Conservation (phyloP, 2,329 filamentous ascomycete species). For the Lachnum nothofagi region DNA sequence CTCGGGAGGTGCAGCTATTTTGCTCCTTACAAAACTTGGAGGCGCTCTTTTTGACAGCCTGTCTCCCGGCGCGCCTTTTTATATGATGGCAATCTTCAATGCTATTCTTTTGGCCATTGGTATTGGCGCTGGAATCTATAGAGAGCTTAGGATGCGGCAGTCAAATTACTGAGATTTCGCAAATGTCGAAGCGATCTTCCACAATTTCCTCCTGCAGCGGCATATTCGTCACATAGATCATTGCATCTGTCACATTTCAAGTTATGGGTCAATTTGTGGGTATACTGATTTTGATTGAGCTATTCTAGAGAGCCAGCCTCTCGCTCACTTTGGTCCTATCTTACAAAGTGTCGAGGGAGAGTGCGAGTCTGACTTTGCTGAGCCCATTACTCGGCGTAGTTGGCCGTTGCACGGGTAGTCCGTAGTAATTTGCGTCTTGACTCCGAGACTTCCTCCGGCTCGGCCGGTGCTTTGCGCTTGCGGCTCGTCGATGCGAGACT, state of each 20-base stretch:
- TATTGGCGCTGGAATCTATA: conserved; percentile 27
- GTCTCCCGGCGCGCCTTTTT: conserved; percentile 77
- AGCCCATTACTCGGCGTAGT: background rate
- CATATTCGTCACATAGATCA: too few species aligned
- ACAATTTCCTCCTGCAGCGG: too few species aligned
- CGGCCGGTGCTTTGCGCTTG: background rate
- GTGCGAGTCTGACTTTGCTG: too few species aligned
- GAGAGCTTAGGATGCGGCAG: conserved; percentile 21
- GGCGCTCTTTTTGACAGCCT: conserved; percentile 77
- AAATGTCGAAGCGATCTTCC: too few species aligned
- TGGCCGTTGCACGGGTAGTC: too few species aligned
- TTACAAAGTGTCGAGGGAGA: background rate
- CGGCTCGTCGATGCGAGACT: background rate
- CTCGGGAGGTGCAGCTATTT: conserved; percentile 81
- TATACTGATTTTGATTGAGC: too few species aligned
- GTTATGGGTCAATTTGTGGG: background rate
- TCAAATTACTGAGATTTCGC: background rate
- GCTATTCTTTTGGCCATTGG: conserved; percentile 56
- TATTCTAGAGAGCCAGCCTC: too few species aligned
- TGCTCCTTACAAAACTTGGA: conserved; percentile 86
- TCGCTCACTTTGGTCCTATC: background rate
- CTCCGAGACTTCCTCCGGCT: background rate
- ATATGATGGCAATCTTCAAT: conserved; percentile 90
- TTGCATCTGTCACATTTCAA: too few species aligned
- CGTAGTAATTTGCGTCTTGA: background rate